Evolutionary conservation across 306 rosid species (phyloP).

Genomic region (Leucaena leucocephala): DNA sequence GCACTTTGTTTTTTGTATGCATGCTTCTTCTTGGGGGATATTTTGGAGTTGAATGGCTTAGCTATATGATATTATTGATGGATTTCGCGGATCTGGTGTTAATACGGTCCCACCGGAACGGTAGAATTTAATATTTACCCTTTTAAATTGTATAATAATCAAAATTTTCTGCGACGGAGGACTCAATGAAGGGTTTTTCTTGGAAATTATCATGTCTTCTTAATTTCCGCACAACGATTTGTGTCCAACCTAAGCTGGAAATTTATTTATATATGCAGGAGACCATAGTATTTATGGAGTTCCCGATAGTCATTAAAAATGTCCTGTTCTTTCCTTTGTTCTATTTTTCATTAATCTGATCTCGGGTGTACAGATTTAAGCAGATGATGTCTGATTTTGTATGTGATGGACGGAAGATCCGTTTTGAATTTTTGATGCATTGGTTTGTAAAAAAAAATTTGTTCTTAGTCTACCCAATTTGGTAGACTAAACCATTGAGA

Average conservation of each 20-base stretch:
- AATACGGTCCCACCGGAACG: not conserved
- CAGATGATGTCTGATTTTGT: conserved; percentile 8
- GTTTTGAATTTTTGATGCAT: not conserved
- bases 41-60: conserved; percentile 20
- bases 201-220: not conserved
- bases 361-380: not conserved
- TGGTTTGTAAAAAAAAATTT: not conserved
- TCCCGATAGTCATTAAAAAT: not conserved
- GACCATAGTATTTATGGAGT: not conserved
- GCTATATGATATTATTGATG: not conserved
- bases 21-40: not conserved
- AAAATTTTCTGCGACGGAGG: not conserved
- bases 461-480: not conserved
- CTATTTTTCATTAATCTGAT: not conserved
- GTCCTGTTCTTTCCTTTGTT: not conserved
- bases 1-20: not conserved
- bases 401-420: conserved; percentile 7
- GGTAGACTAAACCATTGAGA: not conserved
- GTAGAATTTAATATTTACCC: not conserved
- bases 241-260: conserved; percentile 7
- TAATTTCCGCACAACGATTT: conserved; percentile 1
- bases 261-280: not conserved
- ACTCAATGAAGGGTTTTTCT: not conserved
- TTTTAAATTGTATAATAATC: not conserved
- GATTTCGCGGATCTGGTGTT: conserved; percentile 45